Conservation (phyloP, 2,329 filamentous ascomycete species). For the Cryphonectria parasitica region DNA sequence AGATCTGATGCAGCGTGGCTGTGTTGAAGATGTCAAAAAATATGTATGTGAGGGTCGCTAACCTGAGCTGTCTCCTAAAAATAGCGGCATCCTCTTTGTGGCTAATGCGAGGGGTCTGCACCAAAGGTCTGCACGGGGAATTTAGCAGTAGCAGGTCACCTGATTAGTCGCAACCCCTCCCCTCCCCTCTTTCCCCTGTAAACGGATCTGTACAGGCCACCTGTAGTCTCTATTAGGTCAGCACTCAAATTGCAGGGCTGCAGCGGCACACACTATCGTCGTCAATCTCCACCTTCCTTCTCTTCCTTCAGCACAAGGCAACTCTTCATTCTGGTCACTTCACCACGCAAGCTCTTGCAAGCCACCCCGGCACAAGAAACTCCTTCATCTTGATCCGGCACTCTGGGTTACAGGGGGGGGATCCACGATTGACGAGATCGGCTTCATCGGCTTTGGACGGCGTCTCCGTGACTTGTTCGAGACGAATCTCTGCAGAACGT, state of each 20-base stretch:
- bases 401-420: background rate
- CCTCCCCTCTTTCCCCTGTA: background rate
- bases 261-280: background rate
- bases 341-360: background rate
- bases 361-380: background rate
- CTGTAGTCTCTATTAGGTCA: background rate
- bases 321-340: background rate
- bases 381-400: background rate
- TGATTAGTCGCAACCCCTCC: background rate
- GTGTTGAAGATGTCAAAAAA: background rate
- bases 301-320: background rate
- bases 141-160: background rate
- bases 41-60: background rate
- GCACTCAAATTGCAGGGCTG: conserved; percentile 16
- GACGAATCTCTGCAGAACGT: background rate
- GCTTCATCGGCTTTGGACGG: conserved; percentile 3
- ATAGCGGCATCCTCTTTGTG: conserved; percentile 6
- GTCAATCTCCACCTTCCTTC: background rate
- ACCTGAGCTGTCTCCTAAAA: conserved; percentile 2
- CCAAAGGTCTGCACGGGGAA: background rate
- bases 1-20: conserved; percentile 13
- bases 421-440: background rate
- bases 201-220: background rate
- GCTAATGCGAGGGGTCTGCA: background rate
- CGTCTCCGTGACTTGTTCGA: background rate